These are phyloP conservation scores for Aureobasidium uvarum DNA, from an alignment of 2,329 filamentous ascomycete genomes.

Conservation along the genomic window DNA sequence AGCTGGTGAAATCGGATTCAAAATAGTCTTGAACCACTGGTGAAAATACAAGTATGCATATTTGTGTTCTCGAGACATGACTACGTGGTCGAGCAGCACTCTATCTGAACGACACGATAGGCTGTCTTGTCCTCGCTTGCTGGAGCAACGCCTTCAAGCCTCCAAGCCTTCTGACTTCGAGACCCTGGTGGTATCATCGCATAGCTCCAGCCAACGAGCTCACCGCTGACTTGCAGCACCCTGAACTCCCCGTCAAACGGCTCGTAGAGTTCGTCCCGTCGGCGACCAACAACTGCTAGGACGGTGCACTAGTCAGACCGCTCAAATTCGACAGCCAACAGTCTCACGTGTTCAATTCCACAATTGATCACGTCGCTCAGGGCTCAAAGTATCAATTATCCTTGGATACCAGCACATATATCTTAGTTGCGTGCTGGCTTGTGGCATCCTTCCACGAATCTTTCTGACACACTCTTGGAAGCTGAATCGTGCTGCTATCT, in stretches of 20 bases:
- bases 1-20: not conserved
- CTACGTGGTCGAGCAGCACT: not conserved
- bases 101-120: not conserved
- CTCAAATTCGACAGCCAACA: slow-evolving; percentile 16
- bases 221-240: slow-evolving; percentile 13
- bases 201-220: not conserved
- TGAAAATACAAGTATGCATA: not conserved
- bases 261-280: slow-evolving; percentile 13
- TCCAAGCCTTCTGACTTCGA: not conserved
- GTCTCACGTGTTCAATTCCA: slow-evolving; percentile 14
- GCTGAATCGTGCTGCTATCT: not conserved
- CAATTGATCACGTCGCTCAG: not conserved
- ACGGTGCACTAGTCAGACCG: slow-evolving; percentile 16
- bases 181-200: slow-evolving; percentile 7
- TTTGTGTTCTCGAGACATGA: not conserved
- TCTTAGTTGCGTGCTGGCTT: too few species aligned
- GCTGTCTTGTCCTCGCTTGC: not conserved
- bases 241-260: slow-evolving; percentile 15
- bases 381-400: not conserved
- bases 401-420: not conserved
- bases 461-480: not conserved
- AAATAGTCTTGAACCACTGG: not conserved
- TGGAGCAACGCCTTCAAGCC: not conserved
- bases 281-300: slow-evolving; percentile 6
- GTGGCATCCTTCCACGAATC: not conserved